Evolutionary conservation across 1,139 yeast genomes (phyloP).

Genomic region (Protomyces gravidus): DNA sequence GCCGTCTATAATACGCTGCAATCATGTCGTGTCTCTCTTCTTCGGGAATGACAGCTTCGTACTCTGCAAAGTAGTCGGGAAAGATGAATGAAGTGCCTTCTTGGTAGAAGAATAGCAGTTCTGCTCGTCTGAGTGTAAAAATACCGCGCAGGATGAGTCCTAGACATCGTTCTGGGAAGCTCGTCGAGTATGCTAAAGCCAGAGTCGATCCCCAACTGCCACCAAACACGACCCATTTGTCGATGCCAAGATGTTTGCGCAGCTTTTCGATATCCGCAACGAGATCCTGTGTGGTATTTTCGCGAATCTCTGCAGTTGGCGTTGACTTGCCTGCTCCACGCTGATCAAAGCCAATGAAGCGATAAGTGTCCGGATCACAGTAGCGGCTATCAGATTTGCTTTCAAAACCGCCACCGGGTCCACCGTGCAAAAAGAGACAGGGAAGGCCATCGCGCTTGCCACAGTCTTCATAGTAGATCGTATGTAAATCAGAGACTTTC

Average conservation of each 20-base stretch:
- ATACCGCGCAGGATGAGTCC: constrained; percentile 14
- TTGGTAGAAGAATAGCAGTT: constrained; percentile 17
- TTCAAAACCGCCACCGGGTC: constrained; percentile 18
- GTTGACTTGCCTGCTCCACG: constrained; percentile 11
- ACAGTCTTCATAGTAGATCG: constrained; percentile 13
- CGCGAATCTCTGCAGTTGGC: constrained; percentile 2
- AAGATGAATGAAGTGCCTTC: constrained; percentile 10
- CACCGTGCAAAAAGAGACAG: constrained; percentile 7
- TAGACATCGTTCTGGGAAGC: not conserved
- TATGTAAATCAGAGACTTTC: constrained; percentile 6
- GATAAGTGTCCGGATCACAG: constrained; percentile 11
- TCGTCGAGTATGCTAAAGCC: constrained; percentile 2
- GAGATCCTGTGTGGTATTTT: constrained; percentile 7
- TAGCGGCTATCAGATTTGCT: constrained; percentile 6
- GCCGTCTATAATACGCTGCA: constrained; percentile 11
- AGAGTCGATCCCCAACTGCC: constrained; percentile 15
- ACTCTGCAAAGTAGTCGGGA: constrained; percentile 6
- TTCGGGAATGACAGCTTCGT: not conserved
- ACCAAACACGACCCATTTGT: constrained; percentile 15
- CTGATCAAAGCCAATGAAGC: constrained; percentile 13
- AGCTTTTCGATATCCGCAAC: constrained; percentile 11
- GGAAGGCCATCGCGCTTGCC: constrained; percentile 9
- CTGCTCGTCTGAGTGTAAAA: constrained; percentile 14
- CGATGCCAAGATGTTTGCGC: not conserved
- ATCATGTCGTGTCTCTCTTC: constrained; percentile 4